Base-by-base conservation (phyloP, 768 basidiomycete genomes). In the Boletus subcaerulescens region DNA sequence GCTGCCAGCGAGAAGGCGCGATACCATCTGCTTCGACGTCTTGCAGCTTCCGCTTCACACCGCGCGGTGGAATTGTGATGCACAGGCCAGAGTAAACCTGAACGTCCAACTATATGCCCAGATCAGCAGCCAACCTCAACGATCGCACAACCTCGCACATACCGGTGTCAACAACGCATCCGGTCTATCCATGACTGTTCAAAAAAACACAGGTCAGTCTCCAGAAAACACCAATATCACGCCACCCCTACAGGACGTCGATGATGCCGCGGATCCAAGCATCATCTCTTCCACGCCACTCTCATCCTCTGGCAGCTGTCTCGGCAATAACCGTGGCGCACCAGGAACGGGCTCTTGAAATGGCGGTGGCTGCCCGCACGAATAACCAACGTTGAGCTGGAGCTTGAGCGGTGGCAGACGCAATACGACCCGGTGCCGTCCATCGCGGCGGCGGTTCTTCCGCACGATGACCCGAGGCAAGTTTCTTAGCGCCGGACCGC, bases 301-400 rank as follows among this genome's bases (percentile, higher is more conserved):
- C 2, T 64, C 65, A 2, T 63, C 66, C 20, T 66, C 65, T 2
- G 70, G 70, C 35, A 70, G 43, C 13, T 65, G 62, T 42, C 17
- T 59, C 6, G 70, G 62, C 18, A 17, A 17, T 48, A 70, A 52
- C 24, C 63, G 57, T 12, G 70, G 69, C n/a, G 70, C 68, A 18
- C 60, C 60, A 0, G 69, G 69, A 1, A 50, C 52, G 6, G 58
- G 31, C 0, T 33, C 48, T 0, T 49, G 46, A 10, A 36, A 48
- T 8, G 56, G 53, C 11, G 36, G 3, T 2, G 14, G 33, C 33
- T 35, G 33, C 33, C 8, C 15, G 5, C 13, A 12, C 10, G 17
- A 4, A 31, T 18, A 29, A 24, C 52, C 46, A n/a, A 58, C 20
- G 17, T 59, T 38, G 5, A 51, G 14, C 1, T 53, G 38, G 17